phyloP scores from a whole-genome alignment of 139 green algal species.

The Chlorella ohadii region DNA sequence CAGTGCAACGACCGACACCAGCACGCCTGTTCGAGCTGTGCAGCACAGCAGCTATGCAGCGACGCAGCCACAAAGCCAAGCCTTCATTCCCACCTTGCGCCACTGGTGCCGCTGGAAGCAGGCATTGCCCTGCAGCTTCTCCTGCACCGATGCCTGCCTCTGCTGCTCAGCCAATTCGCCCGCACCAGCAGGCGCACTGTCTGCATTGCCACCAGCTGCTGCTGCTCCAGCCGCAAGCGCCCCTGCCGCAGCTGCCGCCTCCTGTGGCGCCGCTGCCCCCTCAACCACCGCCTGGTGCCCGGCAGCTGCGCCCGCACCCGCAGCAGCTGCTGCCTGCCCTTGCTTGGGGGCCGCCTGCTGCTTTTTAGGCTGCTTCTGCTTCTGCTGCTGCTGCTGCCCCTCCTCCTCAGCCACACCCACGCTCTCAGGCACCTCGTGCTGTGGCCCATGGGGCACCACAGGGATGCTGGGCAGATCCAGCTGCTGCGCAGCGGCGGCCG shows the following conservation, averaged over 20 bases:
- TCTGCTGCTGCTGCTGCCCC: not conserved
- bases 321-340: not conserved
- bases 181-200: too few relatives aligned
- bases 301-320: not conserved
- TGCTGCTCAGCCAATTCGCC: not conserved
- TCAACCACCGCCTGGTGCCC: not conserved
- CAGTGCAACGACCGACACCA: too few relatives aligned
- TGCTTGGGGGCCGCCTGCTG: too few relatives aligned
- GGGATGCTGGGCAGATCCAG: not conserved
- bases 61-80: not conserved
- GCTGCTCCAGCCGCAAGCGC: too few relatives aligned
- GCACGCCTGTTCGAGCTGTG: too few relatives aligned
- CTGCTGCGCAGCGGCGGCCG: not conserved
- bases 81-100: not conserved
- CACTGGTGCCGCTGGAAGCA: slow-evolving; percentile 20
- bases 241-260: not conserved
- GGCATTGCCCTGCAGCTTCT: not conserved
- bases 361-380: not conserved
- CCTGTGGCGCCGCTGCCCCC: not conserved
- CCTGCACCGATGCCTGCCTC: not conserved
- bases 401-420: not conserved
- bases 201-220: too few relatives aligned
- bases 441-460: not conserved
- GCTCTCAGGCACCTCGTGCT: slow-evolving; percentile 2
- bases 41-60: not conserved